Evolutionary conservation across 2,329 filamentous ascomycete species (phyloP).

Genomic region (Phialocephala subalpina): DNA sequence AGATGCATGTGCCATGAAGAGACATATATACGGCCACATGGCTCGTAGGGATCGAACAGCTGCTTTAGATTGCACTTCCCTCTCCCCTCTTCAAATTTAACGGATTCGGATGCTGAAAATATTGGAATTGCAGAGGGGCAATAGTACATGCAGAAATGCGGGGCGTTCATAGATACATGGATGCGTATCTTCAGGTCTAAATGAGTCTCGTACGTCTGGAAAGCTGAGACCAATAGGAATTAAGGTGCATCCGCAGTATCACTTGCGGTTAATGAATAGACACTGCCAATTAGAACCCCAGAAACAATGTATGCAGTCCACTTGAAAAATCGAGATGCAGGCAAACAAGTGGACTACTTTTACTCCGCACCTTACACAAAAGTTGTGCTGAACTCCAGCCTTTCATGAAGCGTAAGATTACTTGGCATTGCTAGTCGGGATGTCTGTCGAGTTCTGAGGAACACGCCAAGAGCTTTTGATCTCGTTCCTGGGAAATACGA

Average conservation of each 20-base stretch:
- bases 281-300: background rate
- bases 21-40: slow-evolving; percentile 23
- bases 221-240: background rate
- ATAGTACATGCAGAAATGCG: slow-evolving; percentile 7
- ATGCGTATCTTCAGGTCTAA: background rate
- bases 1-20: background rate
- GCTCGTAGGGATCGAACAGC: slow-evolving; percentile 1
- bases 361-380: background rate
- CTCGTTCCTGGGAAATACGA: background rate
- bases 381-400: background rate
- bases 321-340: background rate
- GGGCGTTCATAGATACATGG: slow-evolving; percentile 1
- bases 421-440: background rate
- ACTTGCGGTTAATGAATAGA: background rate
- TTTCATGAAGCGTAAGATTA: background rate
- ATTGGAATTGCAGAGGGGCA: slow-evolving; percentile 5
- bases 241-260: background rate
- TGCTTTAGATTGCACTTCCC: slow-evolving; percentile 11
- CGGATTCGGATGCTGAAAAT: slow-evolving; percentile 7
- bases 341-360: background rate
- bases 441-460: background rate
- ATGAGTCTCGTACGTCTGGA: background rate
- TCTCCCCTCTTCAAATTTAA: background rate
- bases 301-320: background rate
- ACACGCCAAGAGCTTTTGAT: background rate